Evolutionary conservation across 202 grass and related monocot genomes (phyloP).

Genomic region (Musa balbisiana): DNA sequence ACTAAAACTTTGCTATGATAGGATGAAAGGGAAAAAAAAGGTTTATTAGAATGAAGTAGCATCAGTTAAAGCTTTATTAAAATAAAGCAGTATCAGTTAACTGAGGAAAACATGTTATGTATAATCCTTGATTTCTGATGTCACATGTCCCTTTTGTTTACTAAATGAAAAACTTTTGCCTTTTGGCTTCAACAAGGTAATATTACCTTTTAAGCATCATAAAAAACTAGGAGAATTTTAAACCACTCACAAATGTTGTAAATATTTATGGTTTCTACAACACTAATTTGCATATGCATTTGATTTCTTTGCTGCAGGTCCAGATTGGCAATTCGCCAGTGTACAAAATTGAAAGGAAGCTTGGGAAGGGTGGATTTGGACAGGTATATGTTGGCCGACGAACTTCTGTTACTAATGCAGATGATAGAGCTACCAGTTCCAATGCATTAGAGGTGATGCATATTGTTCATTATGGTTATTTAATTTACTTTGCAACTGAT

Average conservation of each 20-base stretch:
- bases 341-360: slow-evolving; percentile 24
- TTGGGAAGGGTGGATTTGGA: slow-evolving; percentile 27
- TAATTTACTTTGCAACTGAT: background rate
- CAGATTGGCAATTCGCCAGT: slow-evolving; percentile 23
- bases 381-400: slow-evolving; percentile 26
- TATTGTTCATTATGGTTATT: background rate
- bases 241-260: background rate
- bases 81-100: background rate
- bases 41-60: too few species aligned
- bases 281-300: background rate
- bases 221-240: background rate
- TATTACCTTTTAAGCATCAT: background rate
- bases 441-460: slow-evolving; percentile 20
- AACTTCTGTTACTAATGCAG: slow-evolving; percentile 4
- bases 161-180: background rate
- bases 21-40: too few species aligned
- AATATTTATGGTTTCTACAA: background rate
- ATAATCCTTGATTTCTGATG: background rate
- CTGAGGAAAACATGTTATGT: background rate
- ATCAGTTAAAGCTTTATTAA: background rate
- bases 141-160: background rate
- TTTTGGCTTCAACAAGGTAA: background rate
- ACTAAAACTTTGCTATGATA: too few species aligned
- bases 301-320: slow-evolving; percentile 13
- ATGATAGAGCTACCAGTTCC: slow-evolving; percentile 2